Conservation (phyloP, 2,329 filamentous ascomycete species). For the Pseudogymnoascus sp. region DNA sequence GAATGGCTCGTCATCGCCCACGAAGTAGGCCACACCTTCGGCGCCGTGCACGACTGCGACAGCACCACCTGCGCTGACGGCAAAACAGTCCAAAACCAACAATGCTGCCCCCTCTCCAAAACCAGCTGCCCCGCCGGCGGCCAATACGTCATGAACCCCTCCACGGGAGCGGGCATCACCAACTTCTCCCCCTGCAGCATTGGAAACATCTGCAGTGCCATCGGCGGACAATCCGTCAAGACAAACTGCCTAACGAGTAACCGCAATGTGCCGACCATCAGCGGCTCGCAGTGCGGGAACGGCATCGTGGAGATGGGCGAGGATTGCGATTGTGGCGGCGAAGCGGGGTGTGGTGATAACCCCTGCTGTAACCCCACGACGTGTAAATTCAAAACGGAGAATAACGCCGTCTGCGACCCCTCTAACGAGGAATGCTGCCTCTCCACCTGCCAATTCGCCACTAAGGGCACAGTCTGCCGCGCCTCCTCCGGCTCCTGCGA, state of each 20-base stretch:
- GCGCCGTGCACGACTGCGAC: constrained; percentile 89
- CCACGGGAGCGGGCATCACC: constrained; percentile 63
- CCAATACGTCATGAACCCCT: constrained; percentile 95
- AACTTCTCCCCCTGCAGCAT: constrained; percentile 82
- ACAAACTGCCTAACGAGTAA: constrained; percentile 77
- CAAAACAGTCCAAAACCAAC: constrained; percentile 48
- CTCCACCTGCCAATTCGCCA: constrained; percentile 55
- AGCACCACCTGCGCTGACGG: constrained; percentile 55
- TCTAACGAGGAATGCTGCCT: constrained; percentile 77
- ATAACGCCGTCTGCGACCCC: constrained; percentile 66
- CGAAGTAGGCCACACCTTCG: constrained; percentile 89
- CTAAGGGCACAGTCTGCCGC: constrained; percentile 68
- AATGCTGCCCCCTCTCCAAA: constrained; percentile 72
- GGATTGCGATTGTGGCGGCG: constrained; percentile 90
- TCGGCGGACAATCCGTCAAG: constrained; percentile 69
- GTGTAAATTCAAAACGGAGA: constrained; percentile 65
- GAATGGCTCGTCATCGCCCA: constrained; percentile 97
- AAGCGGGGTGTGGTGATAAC: constrained; percentile 62
- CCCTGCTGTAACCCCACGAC: constrained; percentile 76
- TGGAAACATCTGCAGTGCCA: constrained; percentile 86
- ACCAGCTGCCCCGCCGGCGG: constrained; percentile 64
- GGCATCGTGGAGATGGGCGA: constrained; percentile 93
- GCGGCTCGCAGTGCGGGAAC: constrained; percentile 83
- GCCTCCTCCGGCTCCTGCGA: constrained; percentile 74
- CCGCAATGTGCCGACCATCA: constrained; percentile 70